Conservation (phyloP, 805 yeast species). For the Candida adriatica region DNA sequence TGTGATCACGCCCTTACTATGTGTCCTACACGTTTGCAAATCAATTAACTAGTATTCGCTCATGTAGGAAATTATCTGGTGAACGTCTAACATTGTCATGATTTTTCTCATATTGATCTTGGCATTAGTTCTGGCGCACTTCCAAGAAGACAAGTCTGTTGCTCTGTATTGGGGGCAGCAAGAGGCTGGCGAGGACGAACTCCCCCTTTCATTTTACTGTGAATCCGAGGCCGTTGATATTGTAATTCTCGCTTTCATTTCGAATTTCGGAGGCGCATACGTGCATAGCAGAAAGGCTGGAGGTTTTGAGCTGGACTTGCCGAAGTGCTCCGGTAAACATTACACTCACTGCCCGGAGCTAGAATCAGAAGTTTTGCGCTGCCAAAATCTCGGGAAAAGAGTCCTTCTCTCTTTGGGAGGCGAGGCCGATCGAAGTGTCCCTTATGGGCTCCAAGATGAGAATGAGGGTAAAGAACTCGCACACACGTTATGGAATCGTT, state of each 20-base stretch:
- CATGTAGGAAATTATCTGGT: no score
- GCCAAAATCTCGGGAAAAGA: conserved; percentile 75
- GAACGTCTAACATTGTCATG: no score
- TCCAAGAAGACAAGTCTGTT: conserved; percentile 21
- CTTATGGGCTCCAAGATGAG: conserved; percentile 78
- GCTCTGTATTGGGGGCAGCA: conserved; percentile 79
- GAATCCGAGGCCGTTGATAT: conserved; percentile 62
- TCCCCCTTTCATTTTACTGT: conserved; percentile 49
- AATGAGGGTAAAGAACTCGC: conserved; percentile 65
- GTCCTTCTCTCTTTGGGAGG: conserved; percentile 74
- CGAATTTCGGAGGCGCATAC: conserved; percentile 15
- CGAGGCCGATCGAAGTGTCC: conserved; percentile 40
- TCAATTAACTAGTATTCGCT: no score
- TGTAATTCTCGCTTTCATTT: conserved; percentile 56
- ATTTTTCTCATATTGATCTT: no score
- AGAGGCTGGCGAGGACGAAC: conserved; percentile 41
- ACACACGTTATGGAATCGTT: conserved; percentile 48
- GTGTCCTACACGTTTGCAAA: no score
- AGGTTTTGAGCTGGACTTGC: conserved; percentile 42
- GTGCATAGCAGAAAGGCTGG: conserved; percentile 4
- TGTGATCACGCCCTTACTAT: no score
- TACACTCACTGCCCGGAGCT: conserved; percentile 40
- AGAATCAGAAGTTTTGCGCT: conserved; percentile 62
- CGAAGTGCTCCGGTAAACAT: conserved; percentile 37
- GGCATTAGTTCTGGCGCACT: background rate